These are phyloP conservation scores for Teunomyces stri DNA, from an alignment of 805 yeast species.

Conservation along the genomic window DNA sequence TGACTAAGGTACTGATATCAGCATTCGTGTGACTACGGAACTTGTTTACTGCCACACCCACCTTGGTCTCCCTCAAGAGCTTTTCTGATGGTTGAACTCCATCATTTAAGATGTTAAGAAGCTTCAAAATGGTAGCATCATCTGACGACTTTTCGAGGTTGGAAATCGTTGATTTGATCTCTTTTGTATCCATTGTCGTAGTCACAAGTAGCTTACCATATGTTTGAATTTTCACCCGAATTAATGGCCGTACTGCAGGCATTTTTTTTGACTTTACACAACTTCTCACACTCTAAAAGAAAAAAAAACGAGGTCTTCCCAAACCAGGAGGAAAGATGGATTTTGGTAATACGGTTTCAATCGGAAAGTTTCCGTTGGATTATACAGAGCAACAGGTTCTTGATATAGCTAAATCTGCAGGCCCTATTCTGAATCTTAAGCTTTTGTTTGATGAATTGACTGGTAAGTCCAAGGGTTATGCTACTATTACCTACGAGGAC, in stretches of 20 bases:
- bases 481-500: constrained; percentile 81
- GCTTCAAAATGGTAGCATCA: constrained; percentile 58
- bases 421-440: constrained; percentile 76
- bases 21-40: constrained; percentile 64
- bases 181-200: constrained; percentile 62
- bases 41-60: constrained; percentile 95
- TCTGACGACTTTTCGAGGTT: constrained; percentile 74
- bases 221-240: constrained; percentile 3
- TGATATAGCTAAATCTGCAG: constrained; percentile 82
- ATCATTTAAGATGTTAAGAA: constrained; percentile 61
- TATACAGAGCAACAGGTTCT: constrained; percentile 91
- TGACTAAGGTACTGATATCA: constrained; percentile 71
- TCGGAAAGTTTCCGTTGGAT: constrained; percentile 89
- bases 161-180: constrained; percentile 65
- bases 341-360: constrained; percentile 45
- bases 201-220: background rate
- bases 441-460: constrained; percentile 84
- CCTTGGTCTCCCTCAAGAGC: constrained; percentile 85
- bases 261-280: background rate
- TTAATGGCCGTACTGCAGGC: background rate
- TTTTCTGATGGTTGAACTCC: constrained; percentile 84
- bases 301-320: background rate
- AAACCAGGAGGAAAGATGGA: background rate
- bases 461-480: constrained; percentile 88
- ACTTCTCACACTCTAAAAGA: background rate